Conservation (phyloP, 495 filamentous ascomycete species). For the Trichoderma reesei region DNA sequence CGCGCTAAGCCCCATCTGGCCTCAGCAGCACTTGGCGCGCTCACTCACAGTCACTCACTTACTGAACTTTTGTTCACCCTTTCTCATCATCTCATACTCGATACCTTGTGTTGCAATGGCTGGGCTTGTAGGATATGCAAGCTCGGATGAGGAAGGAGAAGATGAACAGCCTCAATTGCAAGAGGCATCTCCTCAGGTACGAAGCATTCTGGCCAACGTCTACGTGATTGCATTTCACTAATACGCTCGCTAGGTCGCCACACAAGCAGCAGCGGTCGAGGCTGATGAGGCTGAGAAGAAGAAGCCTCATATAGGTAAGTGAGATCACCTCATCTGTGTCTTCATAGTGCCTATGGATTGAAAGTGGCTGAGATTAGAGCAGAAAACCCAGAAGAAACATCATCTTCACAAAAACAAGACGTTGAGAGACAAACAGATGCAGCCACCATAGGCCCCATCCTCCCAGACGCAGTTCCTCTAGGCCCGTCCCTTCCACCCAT, state of each 20-base stretch:
- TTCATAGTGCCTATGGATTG: background rate
- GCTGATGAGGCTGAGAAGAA: background rate
- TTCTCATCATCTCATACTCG: background rate
- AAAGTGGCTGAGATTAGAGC: background rate
- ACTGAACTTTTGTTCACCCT: background rate
- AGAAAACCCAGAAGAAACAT: background rate
- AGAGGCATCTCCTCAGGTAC: slow-evolving; percentile 7
- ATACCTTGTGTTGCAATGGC: slow-evolving; percentile 38
- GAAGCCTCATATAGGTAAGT: background rate
- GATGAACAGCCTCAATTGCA: slow-evolving; percentile 8
- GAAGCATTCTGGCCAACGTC: slow-evolving; percentile 14
- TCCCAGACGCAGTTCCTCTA: background rate
- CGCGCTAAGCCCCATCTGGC: background rate
- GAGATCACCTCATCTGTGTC: background rate
- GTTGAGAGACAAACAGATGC: background rate
- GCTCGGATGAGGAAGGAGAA: slow-evolving; percentile 67
- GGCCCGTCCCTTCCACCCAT: slow-evolving; percentile 8
- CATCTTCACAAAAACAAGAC: background rate
- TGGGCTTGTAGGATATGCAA: slow-evolving; percentile 61
- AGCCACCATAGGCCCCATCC: background rate
- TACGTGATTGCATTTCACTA: slow-evolving; percentile 13
- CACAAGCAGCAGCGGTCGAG: background rate
- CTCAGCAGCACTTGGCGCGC: background rate
- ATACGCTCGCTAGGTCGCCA: slow-evolving; percentile 1
- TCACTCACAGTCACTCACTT: background rate